These are phyloP conservation scores for Cochlearia excelsa DNA, from an alignment of 345 rosid species.

Conservation along the genomic window DNA sequence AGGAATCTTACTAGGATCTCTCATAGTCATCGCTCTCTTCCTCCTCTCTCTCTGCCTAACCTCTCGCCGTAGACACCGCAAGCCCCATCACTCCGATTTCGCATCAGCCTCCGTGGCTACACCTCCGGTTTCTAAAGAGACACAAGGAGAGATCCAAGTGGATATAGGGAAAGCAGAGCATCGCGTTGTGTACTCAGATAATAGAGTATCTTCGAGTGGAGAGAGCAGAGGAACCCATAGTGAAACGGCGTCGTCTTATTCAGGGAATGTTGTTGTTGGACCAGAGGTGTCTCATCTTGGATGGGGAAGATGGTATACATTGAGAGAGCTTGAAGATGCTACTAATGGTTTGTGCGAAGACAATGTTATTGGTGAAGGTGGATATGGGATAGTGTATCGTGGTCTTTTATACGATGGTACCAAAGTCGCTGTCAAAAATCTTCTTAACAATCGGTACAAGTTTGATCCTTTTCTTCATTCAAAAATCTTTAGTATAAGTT, in stretches of 20 bases:
- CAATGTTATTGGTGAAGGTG: conserved; percentile 91
- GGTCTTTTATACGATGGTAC: conserved; percentile 64
- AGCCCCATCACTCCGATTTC: conserved; percentile 25
- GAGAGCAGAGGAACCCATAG: conserved; percentile 72
- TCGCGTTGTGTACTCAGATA: conserved; percentile 50
- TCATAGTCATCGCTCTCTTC: conserved; percentile 81
- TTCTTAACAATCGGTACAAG: conserved; percentile 79
- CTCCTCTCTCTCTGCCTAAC: conserved; percentile 73
- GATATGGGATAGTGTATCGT: conserved; percentile 87
- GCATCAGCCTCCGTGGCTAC: conserved; percentile 25
- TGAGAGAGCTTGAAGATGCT: conserved; percentile 78
- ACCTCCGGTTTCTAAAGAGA: conserved; percentile 75
- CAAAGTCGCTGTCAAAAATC: conserved; percentile 80
- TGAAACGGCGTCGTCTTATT: conserved; percentile 53
- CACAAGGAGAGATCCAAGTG: conserved; percentile 81
- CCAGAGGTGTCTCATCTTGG: conserved; percentile 63
- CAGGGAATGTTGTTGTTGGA: conserved; percentile 29
- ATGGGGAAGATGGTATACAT: conserved; percentile 58
- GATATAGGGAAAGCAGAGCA: conserved; percentile 91
- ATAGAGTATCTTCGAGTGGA: conserved; percentile 52
- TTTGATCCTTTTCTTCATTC: neutral
- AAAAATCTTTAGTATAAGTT: neutral
- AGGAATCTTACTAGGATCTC: conserved; percentile 72
- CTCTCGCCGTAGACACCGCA: conserved; percentile 52
- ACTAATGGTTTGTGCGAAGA: conserved; percentile 69